A percentile compares a stretch with the other conserved stretches of the same genome.
Conservation (phyloP, 495 filamentous ascomycete species). For the Paragyromitra xinjiangensis region DNA sequence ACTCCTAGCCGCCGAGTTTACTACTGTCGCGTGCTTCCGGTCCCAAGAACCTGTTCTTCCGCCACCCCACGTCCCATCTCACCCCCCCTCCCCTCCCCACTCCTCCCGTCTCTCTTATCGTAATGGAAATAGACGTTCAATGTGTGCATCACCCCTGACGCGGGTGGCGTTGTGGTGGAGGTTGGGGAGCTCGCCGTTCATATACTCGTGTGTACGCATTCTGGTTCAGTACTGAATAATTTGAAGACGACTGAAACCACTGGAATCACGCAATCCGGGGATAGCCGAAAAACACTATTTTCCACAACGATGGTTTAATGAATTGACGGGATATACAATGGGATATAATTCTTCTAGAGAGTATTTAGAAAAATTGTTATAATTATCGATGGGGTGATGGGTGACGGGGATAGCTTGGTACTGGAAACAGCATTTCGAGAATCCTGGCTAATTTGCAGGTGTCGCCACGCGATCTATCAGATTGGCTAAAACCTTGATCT, state of each 20-base stretch:
- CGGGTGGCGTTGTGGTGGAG: slow-evolving; percentile 28
- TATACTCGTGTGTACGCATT: slow-evolving; percentile 23
- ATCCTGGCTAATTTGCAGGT: not conserved
- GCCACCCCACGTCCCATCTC: slow-evolving; percentile 12
- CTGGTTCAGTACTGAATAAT: slow-evolving; percentile 14
- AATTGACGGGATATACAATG: too few species aligned
- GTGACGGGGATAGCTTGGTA: not conserved
- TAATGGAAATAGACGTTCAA: slow-evolving; percentile 17
- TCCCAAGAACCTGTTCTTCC: not conserved
- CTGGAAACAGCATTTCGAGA: not conserved
- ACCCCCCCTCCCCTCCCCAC: not conserved
- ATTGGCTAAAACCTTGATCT: not conserved
- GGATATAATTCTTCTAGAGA: not conserved
- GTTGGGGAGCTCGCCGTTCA: slow-evolving; percentile 15
- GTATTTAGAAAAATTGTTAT: not conserved
- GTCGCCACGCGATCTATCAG: not conserved
- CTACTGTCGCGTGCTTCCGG: slow-evolving; percentile 5
- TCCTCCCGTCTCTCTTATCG: slow-evolving; percentile 10
- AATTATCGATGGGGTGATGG: not conserved
- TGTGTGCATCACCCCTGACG: not conserved
- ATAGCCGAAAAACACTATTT: not conserved
- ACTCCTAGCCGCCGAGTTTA: not conserved
- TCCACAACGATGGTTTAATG: too few species aligned
- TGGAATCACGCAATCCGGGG: slow-evolving; percentile 29
- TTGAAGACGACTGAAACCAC: slow-evolving; percentile 38